Evolutionary conservation across 306 rosid genomes (phyloP), one percentile per base, ranked within the genome.

Genomic region (Hippophae gyantsensis): DNA sequence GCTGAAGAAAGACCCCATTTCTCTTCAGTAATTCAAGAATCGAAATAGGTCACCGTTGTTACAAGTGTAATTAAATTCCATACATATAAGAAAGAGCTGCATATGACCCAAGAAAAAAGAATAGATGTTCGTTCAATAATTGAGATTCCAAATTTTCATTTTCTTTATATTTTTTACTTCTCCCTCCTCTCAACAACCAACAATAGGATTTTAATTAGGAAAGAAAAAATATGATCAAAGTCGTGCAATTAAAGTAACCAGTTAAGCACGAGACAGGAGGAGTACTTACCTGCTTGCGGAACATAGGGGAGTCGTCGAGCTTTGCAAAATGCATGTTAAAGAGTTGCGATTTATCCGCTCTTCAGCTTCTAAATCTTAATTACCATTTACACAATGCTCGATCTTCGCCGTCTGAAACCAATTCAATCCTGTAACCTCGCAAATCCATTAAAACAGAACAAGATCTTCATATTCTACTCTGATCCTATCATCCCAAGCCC

Each of bases 261-360:
- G 58, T 49, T 62, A 9, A 8, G 61, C 13, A 2, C 18, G 23
- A 57, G 48, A 47, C 49, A 52, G 46, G 38, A 45, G 61, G 56
- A 68, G 56, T 59, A 55, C 52, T 53, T 52, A 92, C 99, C 99
- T 93, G 99, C 85, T 93, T 93, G 72, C 99, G 99, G 83, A 93
- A 93, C 99, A 93, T 93, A 50, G 99, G 99, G 73, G 99, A 93
- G 68, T 93, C 99, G 63, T 93, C 99, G 65, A 93, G 95, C 95
- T 93, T 93, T 1, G 97, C 78, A 77, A 88, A 93, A 77, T 78
- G 99, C 99, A 93, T 93, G 69, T 88, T 76, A 10, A n/a, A 27
- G 58, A 63, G 55, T 18, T n/a, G 25, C 43, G 74, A 25, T 42
- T 48, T 18, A 57, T 40, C 48, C 66, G 10, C 51, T n/a, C 67